Percentiles rank a stretch among this genome's conserved stretches.
Evolutionary conservation across 192 early-diverging fungal genomes (phyloP).

Genomic region (Fimicolochytrium jonesii): DNA sequence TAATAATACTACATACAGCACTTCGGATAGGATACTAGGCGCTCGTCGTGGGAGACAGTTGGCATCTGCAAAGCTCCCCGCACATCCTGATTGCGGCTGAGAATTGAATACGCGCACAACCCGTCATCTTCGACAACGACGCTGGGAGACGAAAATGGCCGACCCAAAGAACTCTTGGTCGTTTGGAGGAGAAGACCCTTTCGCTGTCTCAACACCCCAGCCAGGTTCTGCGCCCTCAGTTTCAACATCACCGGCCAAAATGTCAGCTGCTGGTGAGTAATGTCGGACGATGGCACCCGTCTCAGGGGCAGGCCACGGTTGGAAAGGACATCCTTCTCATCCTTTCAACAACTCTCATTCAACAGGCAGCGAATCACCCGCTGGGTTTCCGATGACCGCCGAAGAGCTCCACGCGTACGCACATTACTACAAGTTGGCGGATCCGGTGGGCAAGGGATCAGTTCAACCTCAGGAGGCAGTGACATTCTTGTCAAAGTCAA

Average conservation of each 20-base stretch:
- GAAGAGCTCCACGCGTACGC: slow-evolving; percentile 29
- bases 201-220: neutral
- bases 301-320: neutral
- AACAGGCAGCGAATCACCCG: neutral
- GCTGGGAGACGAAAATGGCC: too few species aligned
- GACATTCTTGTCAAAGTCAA: slow-evolving; percentile 40
- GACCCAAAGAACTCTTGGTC: neutral
- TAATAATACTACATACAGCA: too few species aligned
- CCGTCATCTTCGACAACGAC: too few species aligned
- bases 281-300: too few species aligned
- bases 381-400: slow-evolving; percentile 12
- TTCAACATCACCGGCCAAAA: neutral
- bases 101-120: too few species aligned
- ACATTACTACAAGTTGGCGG: slow-evolving; percentile 29
- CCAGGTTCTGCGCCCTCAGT: neutral
- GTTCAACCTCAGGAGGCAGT: slow-evolving; percentile 33
- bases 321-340: neutral
- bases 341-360: neutral
- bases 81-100: too few species aligned
- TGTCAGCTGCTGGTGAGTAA: too few species aligned
- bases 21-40: too few species aligned
- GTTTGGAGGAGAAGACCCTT: neutral
- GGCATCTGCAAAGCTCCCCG: too few species aligned
- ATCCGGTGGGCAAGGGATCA: slow-evolving; percentile 11
- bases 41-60: too few species aligned